phyloP scores from a whole-genome alignment of 139 green algal genomes.

The Closterium sp. region DNA sequence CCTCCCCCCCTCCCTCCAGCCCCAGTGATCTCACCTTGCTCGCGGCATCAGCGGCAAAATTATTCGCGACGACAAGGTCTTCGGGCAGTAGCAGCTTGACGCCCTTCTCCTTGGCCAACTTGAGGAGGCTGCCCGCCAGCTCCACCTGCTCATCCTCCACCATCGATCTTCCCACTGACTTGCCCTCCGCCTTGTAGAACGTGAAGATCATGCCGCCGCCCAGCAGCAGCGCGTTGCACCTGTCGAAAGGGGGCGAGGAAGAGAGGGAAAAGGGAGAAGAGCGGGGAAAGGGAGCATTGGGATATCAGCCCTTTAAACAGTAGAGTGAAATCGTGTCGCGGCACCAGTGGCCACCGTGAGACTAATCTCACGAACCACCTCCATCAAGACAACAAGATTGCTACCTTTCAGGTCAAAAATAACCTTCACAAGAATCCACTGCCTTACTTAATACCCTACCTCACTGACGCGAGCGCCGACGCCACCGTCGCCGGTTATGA shows the following conservation, averaged over 20 bases:
- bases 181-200: slow-evolving; percentile 34
- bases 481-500: no score
- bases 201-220: slow-evolving; percentile 2
- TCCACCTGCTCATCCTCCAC: slow-evolving; percentile 98
- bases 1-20: no score
- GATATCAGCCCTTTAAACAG: no score
- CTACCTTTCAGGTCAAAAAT: no score
- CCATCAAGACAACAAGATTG: no score
- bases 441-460: no score
- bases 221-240: slow-evolving; percentile 45
- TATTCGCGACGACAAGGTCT: slow-evolving; percentile 93
- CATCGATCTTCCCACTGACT: slow-evolving; percentile 79
- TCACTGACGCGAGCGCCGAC: no score
- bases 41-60: slow-evolving; percentile 88
- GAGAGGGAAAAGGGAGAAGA: no score
- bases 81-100: slow-evolving; percentile 91
- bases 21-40: slow-evolving; percentile 18
- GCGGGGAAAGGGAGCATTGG: neutral
- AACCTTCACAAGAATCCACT: no score
- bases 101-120: slow-evolving; percentile 72
- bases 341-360: no score
- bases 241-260: slow-evolving; percentile 69
- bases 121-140: slow-evolving; percentile 82
- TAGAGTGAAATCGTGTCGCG: no score
- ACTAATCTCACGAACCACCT: no score